phyloP scores from a whole-genome alignment of 192 early-diverging fungal genomes.

The Piromyces sp. region DNA sequence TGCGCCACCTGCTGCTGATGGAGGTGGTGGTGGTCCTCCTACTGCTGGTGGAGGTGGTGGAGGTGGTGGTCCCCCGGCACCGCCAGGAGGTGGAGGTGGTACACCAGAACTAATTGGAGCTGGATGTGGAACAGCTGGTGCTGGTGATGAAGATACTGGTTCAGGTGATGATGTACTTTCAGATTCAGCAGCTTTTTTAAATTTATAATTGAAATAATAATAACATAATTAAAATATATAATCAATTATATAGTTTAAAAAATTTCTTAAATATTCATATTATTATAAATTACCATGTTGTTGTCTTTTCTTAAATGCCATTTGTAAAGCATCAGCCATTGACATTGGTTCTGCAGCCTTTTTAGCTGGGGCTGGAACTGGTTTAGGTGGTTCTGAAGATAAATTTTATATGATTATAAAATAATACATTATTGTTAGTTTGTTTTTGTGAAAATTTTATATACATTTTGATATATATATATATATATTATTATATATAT shows the following conservation, averaged over 20 bases:
- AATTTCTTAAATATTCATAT: neutral
- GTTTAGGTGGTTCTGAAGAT: too few species aligned
- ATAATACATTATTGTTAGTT: too few species aligned
- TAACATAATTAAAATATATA: too few species aligned
- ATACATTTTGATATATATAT: too few species aligned
- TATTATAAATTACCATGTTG: neutral
- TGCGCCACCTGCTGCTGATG: neutral
- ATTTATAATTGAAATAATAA: too few species aligned
- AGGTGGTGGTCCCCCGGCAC: too few species aligned
- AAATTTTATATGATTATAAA: too few species aligned
- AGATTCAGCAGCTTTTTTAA: too few species aligned
- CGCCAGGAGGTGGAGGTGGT: neutral
- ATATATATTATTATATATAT: too few species aligned
- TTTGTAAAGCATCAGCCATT: neutral
- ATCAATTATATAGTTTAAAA: too few species aligned
- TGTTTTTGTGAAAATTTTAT: too few species aligned
- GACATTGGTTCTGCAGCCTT: neutral
- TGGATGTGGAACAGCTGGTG: neutral
- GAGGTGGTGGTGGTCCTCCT: neutral
- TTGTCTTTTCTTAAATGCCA: neutral
- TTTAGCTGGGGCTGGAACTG: neutral
- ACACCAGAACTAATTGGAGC: neutral
- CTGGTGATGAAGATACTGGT: neutral
- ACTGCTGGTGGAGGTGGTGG: neutral
- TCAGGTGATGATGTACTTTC: neutral